Percentiles rank a stretch among this genome's conserved stretches.
Evolutionary conservation across 2,329 filamentous ascomycete genomes (phyloP).

Genomic region (Venturia aucupariae): DNA sequence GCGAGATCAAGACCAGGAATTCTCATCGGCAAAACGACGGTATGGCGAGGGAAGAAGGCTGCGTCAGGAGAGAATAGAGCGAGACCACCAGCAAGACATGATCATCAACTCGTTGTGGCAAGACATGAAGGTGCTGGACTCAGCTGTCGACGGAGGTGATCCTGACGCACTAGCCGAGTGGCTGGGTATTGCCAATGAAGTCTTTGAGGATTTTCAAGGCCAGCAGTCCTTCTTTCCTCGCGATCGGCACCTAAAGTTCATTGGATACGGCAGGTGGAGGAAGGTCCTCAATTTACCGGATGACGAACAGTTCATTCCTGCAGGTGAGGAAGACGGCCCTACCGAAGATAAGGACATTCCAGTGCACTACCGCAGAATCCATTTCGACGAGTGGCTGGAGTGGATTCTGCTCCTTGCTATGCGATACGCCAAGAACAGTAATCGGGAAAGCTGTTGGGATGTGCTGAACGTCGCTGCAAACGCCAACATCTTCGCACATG

Average conservation of each 20-base stretch:
- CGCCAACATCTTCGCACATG: constrained; percentile 73
- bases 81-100: constrained; percentile 7
- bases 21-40: background rate
- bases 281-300: constrained; percentile 24
- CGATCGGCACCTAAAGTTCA: constrained; percentile 27
- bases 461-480: constrained; percentile 69
- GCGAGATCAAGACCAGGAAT: background rate
- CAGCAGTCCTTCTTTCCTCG: constrained; percentile 12
- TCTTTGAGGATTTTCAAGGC: constrained; percentile 13
- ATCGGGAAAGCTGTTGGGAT: constrained; percentile 65
- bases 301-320: constrained; percentile 23
- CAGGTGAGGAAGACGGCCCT: constrained; percentile 7
- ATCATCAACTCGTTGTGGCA: constrained; percentile 10
- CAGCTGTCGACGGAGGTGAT: constrained; percentile 10
- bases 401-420: constrained; percentile 84
- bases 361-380: constrained; percentile 62
- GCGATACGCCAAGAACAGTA: constrained; percentile 58
- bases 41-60: constrained; percentile 1
- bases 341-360: constrained; percentile 29
- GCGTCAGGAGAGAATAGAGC: background rate
- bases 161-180: constrained; percentile 9
- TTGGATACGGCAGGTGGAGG: constrained; percentile 26
- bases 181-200: constrained; percentile 10
- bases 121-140: constrained; percentile 1
- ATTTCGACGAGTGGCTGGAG: constrained; percentile 79